Base-by-base conservation (phyloP, 441 rosid species). In the Bocquillonia castaneifolia region DNA sequence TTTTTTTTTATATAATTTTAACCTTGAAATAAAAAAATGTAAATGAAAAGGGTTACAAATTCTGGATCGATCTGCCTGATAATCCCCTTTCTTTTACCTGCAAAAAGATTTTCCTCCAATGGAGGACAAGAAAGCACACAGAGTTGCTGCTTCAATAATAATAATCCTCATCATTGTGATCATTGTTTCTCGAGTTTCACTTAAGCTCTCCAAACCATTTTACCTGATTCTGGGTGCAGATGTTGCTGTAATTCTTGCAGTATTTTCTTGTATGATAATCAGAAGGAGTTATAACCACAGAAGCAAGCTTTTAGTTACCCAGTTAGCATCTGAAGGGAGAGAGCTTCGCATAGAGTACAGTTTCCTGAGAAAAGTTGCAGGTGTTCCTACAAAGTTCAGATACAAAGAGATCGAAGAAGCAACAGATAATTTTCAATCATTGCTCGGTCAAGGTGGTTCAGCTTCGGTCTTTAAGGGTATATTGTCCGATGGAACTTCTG, bases 281-380 rank as follows among this genome's bases (percentile, higher is more conserved):
- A 72, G 88, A 12, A 50, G 50, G 36, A 85, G 77, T 32, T 83
- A 86, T 82, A 77, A 82, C 48, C 73, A 52, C 39, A 72, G 85
- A 44, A 76, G 87, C 15, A 77, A 59, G 51, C 36, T 83, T 28
- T 60, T 92, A 25, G 89, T 76, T 47, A 80, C 78, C 0, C 79
- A 72, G 36, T 45, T 81, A 54, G 78, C 44, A 18, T 77, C 91
- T 0, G 90, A 87, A 80, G 90, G 91, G 10, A 68, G 69, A 50
- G 98, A 88, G 86, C 89, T 90, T 17, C 80, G 88, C 50, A 79
- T 86, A 14, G 95, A 92, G 70, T 92, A 88, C 72, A 92, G 93
- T 67, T 90, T 92, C 61, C 76, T 90, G 1, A 65, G 96, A 58
- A 88, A 87, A 81, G 93, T 92, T 26, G 95, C 96, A 0, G 93